These are phyloP conservation scores for Diplosphaera chodatii DNA, from an alignment of 139 green algal genomes.

Conservation along the genomic window DNA sequence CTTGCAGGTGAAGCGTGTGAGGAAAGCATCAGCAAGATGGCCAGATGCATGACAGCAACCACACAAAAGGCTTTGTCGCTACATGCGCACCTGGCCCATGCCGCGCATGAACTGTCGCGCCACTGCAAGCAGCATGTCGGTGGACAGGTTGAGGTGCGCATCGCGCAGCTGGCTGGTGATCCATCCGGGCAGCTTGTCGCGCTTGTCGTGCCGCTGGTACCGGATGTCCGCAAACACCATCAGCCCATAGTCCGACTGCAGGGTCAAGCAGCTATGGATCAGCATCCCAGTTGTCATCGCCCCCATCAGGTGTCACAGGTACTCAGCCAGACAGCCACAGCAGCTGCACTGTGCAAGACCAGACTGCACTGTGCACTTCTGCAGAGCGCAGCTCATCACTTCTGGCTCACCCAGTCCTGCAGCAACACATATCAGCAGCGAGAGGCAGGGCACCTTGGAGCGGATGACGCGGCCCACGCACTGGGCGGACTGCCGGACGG, in stretches of 20 bases:
- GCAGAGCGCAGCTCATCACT: no score
- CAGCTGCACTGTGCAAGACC: no score
- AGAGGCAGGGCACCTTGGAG: conserved; percentile 63
- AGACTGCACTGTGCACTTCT: no score
- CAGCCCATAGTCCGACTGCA: conserved; percentile 62
- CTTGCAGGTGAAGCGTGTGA: no score
- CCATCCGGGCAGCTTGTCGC: conserved; percentile 91
- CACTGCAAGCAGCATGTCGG: conserved; percentile 91
- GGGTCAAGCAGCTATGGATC: not conserved
- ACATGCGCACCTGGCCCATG: conserved; percentile 79
- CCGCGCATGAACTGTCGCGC: conserved; percentile 85
- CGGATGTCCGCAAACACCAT: conserved; percentile 58
- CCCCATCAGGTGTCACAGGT: no score
- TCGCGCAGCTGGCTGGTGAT: conserved; percentile 89
- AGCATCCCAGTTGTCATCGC: no score
- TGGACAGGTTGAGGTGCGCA: conserved; percentile 90
- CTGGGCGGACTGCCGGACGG: conserved; percentile 92
- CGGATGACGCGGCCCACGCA: conserved; percentile 97
- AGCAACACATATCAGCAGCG: no score
- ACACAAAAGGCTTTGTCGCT: no score
- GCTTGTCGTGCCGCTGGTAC: conserved; percentile 97
- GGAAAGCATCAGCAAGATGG: no score
- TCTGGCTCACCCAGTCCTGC: no score
- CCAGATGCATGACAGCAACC: no score
- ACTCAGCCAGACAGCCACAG: no score